Evolutionary conservation across 2,329 filamentous ascomycete species (phyloP), one percentile per base, ranked within the genome.

Genomic region (Stemphylium vesicarium): DNA sequence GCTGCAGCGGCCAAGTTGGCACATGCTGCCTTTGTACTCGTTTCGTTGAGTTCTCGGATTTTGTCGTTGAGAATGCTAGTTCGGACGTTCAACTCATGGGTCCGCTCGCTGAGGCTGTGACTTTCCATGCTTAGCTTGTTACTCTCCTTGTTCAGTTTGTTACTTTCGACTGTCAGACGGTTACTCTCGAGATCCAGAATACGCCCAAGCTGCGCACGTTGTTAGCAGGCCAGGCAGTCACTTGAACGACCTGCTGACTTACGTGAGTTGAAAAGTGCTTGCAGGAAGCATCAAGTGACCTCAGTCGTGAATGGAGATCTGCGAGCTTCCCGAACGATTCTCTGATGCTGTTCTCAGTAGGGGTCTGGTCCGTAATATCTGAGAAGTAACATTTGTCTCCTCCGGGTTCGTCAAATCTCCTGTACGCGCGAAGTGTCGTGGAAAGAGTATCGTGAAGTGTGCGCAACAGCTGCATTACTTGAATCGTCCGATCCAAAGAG

Each of bases 351-450:
- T 52, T 41, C 2, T 51, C 20, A 10, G 26, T n/a, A 33, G 16
- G 22, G 0, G 18, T 9, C 2, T 15, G 8, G 6, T 52, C 50
- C 0, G 24, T 12, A 8, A 64, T 48, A 10, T 61, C 53, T 1
- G 37, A 42, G 36, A 66, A 65, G 33, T 63, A 66, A 24, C 36
- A 22, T 0, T 12, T 39, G 26, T 59, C 60, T 5, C 60, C 60
- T n/a, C n/a, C 22, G 15, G 36, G 29, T 32, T 24, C 36, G 15
- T n/a, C n/a, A 22, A 62, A 63, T 16, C 36, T 12, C 5, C 31
- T 41, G 29, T 48, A 48, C 2, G 47, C 44, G 26, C 40, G 16
- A 5, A 54, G 35, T 2, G 54, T 59, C 3, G 18, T 32, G 2
- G 56, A 57, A 3, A 60, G 26, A 1, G 18, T 3, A 2, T 57